Conservation (phyloP, 2,329 filamentous ascomycete genomes). For the Phialocephala sp. region DNA sequence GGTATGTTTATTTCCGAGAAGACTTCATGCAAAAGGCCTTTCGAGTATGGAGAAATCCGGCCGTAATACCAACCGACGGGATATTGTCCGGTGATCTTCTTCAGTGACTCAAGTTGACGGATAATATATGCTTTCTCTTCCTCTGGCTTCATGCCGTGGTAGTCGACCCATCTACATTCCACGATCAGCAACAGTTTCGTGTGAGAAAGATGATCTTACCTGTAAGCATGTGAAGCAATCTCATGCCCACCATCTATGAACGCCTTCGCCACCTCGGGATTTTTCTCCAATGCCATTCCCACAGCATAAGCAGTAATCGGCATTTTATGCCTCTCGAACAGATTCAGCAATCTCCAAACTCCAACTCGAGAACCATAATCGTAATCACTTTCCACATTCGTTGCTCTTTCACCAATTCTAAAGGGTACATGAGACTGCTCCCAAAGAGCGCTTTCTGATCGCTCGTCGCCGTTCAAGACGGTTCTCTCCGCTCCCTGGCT, state of each 20-base stretch:
- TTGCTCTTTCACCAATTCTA: slow-evolving; percentile 23
- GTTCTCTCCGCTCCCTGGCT: slow-evolving; percentile 38
- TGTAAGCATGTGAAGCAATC: slow-evolving; percentile 46
- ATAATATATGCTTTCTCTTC: slow-evolving; percentile 45
- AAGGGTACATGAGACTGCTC: slow-evolving; percentile 17
- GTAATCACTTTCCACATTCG: slow-evolving; percentile 36
- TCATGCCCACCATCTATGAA: slow-evolving; percentile 43
- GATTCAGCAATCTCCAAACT: slow-evolving; percentile 46
- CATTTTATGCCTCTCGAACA: slow-evolving; percentile 48
- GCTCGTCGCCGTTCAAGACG: slow-evolving; percentile 42
- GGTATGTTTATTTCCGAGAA: slow-evolving; percentile 56
- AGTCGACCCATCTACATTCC: slow-evolving; percentile 45
- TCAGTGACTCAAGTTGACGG: slow-evolving; percentile 41
- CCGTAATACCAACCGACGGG: slow-evolving; percentile 43
- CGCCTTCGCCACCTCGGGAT: slow-evolving; percentile 44
- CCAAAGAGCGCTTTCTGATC: slow-evolving; percentile 27
- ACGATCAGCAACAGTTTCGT: not conserved
- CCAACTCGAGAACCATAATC: slow-evolving; percentile 43
- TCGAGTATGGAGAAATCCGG: slow-evolving; percentile 45
- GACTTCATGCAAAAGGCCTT: slow-evolving; percentile 51
- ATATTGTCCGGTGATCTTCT: slow-evolving; percentile 42
- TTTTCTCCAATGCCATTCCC: slow-evolving; percentile 45
- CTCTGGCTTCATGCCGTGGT: slow-evolving; percentile 45
- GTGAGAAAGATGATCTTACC: not conserved
- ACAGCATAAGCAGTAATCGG: slow-evolving; percentile 48